Evolutionary conservation across 108 stramenopile species (phyloP).

Genomic region (Stephanodiscus minutulus): DNA sequence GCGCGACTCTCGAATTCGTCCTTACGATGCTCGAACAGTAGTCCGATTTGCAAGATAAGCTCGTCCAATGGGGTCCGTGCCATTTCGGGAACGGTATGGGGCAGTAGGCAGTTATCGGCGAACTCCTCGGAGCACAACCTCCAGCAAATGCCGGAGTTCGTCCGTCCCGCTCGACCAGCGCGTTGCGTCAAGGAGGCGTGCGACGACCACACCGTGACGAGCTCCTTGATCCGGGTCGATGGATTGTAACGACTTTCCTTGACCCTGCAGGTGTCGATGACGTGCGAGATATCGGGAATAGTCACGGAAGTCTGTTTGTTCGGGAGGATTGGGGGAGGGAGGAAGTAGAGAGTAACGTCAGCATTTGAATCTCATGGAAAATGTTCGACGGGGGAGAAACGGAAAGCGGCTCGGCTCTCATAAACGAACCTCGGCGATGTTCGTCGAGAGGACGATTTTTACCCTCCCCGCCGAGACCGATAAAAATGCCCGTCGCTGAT

Average conservation of each 20-base stretch:
- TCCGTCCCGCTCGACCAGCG: constrained; percentile 82
- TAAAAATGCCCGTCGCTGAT: constrained; percentile 75
- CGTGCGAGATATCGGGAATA: constrained; percentile 57
- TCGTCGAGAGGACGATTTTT: constrained; percentile 87
- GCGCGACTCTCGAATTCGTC: constrained; percentile 21
- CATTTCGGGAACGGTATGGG: constrained; percentile 82
- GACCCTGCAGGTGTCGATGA: constrained; percentile 61
- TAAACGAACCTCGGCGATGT: constrained; percentile 75
- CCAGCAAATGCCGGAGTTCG: constrained; percentile 75
- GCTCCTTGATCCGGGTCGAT: constrained; percentile 49
- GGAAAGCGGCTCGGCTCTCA: neutral
- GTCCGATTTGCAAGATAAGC: constrained; percentile 70
- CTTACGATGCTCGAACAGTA: constrained; percentile 55
- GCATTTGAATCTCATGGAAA: no score
- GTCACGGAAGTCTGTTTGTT: constrained; percentile 56
- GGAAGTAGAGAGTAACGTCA: no score
- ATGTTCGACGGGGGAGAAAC: no score
- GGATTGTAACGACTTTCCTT: constrained; percentile 64
- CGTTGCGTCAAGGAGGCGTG: constrained; percentile 59
- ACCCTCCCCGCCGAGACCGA: constrained; percentile 53
- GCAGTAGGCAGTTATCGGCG: constrained; percentile 43
- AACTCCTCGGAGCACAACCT: constrained; percentile 67
- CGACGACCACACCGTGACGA: constrained; percentile 46
- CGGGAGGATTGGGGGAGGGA: no score
- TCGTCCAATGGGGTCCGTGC: constrained; percentile 87